Evolutionary conservation across 495 filamentous ascomycete species (phyloP).

Genomic region (Bacidia rubella): DNA sequence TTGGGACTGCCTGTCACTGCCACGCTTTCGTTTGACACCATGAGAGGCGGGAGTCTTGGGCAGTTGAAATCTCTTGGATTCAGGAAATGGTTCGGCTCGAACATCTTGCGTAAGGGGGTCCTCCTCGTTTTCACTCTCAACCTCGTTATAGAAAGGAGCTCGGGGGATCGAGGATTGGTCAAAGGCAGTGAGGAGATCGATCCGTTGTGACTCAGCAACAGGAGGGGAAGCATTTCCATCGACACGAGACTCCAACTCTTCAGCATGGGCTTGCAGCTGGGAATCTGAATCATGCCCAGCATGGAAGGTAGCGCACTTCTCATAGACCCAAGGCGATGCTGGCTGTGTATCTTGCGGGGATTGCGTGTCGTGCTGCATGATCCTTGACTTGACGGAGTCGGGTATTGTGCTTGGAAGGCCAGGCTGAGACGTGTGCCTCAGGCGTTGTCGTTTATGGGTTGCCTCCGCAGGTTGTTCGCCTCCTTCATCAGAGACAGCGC

Average conservation of each 20-base stretch:
- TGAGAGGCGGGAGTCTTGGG: slow-evolving; percentile 31
- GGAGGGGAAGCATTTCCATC: slow-evolving; percentile 24
- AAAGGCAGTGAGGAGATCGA: slow-evolving; percentile 34
- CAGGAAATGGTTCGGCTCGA: slow-evolving; percentile 31
- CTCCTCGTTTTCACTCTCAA: slow-evolving; percentile 25
- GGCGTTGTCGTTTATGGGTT: slow-evolving; percentile 10
- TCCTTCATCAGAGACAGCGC: neutral
- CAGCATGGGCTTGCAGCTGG: slow-evolving; percentile 20
- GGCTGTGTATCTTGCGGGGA: slow-evolving; percentile 36
- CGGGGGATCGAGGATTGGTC: slow-evolving; percentile 16
- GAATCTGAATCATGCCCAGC: slow-evolving; percentile 19
- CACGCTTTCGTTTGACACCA: slow-evolving; percentile 23
- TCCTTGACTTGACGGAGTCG: slow-evolving; percentile 15
- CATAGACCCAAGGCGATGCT: slow-evolving; percentile 39
- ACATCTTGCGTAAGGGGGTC: slow-evolving; percentile 22
- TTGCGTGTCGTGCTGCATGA: slow-evolving; percentile 9
- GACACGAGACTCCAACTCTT: slow-evolving; percentile 17
- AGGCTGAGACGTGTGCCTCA: neutral
- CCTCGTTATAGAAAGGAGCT: slow-evolving; percentile 13
- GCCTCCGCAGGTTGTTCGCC: neutral
- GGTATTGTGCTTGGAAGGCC: slow-evolving; percentile 14
- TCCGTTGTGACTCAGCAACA: slow-evolving; percentile 35
- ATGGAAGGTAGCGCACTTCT: slow-evolving; percentile 26
- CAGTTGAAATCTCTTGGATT: slow-evolving; percentile 35
- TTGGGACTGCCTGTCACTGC: slow-evolving; percentile 18